Evolutionary conservation across 371 early-diverging fungal species (phyloP).

Genomic region (Mucor irregularis): DNA sequence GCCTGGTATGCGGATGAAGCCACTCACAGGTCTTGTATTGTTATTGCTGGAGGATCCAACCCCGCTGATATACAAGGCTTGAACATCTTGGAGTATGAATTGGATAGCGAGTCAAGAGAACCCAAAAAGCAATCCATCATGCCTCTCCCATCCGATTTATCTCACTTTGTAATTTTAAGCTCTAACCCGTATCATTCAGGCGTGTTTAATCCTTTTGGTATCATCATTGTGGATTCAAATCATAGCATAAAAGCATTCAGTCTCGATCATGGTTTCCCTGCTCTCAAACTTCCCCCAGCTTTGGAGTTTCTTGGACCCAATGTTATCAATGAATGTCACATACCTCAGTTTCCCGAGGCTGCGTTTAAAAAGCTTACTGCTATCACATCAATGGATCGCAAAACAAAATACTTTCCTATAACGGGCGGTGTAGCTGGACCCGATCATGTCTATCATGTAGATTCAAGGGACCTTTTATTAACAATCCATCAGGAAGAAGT

Average conservation of each 20-base stretch:
- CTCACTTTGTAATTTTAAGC: conserved; percentile 51
- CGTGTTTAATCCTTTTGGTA: conserved; percentile 44
- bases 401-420: conserved; percentile 45
- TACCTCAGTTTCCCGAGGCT: conserved; percentile 24
- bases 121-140: conserved; percentile 50
- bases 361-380: conserved; percentile 28
- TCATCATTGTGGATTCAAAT: conserved; percentile 40
- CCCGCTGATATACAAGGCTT: conserved; percentile 38
- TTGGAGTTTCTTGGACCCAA: conserved; percentile 47
- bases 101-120: conserved; percentile 39
- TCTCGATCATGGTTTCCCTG: conserved; percentile 37
- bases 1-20: conserved; percentile 48
- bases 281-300: conserved; percentile 45
- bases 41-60: conserved; percentile 48
- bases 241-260: conserved; percentile 33
- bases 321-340: conserved; percentile 30
- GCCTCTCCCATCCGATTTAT: conserved; percentile 43
- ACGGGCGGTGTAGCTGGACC: conserved; percentile 46
- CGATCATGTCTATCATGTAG: conserved; percentile 44
- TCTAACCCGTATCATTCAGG: conserved; percentile 49
- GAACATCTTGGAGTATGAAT: conserved; percentile 48
- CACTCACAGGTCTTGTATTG: conserved; percentile 39
- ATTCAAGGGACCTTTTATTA: conserved; percentile 49
- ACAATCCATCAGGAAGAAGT: conserved; percentile 49
- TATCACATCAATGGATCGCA: conserved; percentile 2